Evolutionary conservation across 1,284 basidiomycete genomes (phyloP), one percentile per base, ranked within the genome.

Genomic region (Moesziomyces parantarcticus): DNA sequence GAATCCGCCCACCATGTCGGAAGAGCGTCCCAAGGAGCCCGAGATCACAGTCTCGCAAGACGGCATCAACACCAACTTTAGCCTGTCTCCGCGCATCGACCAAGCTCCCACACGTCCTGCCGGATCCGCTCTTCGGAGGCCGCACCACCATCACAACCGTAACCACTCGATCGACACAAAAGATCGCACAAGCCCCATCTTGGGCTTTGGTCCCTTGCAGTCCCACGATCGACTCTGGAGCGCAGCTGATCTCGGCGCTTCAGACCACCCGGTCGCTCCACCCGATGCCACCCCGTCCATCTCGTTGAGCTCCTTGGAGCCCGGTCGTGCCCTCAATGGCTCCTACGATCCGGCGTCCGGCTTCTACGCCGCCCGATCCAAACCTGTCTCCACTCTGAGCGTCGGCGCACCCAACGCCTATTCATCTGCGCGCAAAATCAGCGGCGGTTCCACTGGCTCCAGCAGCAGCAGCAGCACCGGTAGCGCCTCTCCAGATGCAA

Each of bases 121-220:
- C 45, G 61, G 58, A 32, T 49, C 65, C 23, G 34, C 55, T 5
- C 14, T 60, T 2, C 52, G 70, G 44, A 50, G 70, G 32, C 45
- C 55, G 21, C 62, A 57, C 43, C 55, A 64, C 36, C 71, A 75
- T 23, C 71, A 75, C 45, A 65, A 65, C 20, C 65, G 71, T 46
- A 68, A 60, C 21, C 71, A 75, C 39, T 75, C 71, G 14, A 75
- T 75, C 50, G 71, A 75, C 49, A 75, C 71, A 32, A 75, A 75
- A 39, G 71, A 75, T 29, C 65, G 71, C 46, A 75, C 71, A 36
- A 75, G 71, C 34, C 71, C 66, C n/a, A 75, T 69, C 14, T 41
- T 75, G n/a, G 71, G 71, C 14, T 68, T 74, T 25, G 70, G 65
- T 5, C 65, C 64, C 21, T 46, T 65, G 55, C 65, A 74, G 32